These are phyloP conservation scores for Rhodotorula sp. DNA, from an alignment of 1,284 basidiomycete genomes.

Conservation along the genomic window DNA sequence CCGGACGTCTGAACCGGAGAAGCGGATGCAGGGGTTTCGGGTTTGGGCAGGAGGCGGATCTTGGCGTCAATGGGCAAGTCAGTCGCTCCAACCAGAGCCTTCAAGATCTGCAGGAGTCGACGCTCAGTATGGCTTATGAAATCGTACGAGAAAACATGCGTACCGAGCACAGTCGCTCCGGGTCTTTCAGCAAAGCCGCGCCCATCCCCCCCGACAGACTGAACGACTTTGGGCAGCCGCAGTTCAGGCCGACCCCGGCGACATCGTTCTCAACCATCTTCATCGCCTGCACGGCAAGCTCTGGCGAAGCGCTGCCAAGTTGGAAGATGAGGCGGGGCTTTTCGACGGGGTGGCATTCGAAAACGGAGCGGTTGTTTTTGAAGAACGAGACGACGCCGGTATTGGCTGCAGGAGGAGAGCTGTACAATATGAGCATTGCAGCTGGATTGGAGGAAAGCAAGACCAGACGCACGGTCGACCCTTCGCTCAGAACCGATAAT, in stretches of 20 bases:
- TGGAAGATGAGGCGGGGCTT: conserved; percentile 87
- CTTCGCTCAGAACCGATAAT: conserved; percentile 79
- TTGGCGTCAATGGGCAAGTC: conserved; percentile 84
- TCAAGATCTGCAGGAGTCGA: conserved; percentile 61
- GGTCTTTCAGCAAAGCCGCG: conserved; percentile 86
- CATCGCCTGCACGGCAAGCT: conserved; percentile 87
- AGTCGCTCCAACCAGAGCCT: conserved; percentile 69
- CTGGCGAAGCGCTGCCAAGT: conserved; percentile 84
- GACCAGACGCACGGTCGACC: conserved; percentile 81
- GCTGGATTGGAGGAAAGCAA: background rate
- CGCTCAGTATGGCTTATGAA: background rate
- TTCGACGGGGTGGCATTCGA: conserved; percentile 90
- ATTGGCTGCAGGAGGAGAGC: conserved; percentile 55
- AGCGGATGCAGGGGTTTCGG: conserved; percentile 48
- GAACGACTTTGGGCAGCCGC: conserved; percentile 70
- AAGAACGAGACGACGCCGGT: conserved; percentile 89
- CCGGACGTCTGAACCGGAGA: background rate
- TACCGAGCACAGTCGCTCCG: conserved; percentile 73
- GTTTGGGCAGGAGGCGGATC: conserved; percentile 75
- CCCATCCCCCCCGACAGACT: conserved; percentile 96
- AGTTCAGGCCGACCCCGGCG: conserved; percentile 90
- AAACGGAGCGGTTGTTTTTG: conserved; percentile 71
- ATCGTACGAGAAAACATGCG: background rate
- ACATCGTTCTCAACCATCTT: conserved; percentile 83
- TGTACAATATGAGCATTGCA: background rate